Evolutionary conservation across 441 rosid genomes (phyloP).

Genomic region (Euphorbia corollata): DNA sequence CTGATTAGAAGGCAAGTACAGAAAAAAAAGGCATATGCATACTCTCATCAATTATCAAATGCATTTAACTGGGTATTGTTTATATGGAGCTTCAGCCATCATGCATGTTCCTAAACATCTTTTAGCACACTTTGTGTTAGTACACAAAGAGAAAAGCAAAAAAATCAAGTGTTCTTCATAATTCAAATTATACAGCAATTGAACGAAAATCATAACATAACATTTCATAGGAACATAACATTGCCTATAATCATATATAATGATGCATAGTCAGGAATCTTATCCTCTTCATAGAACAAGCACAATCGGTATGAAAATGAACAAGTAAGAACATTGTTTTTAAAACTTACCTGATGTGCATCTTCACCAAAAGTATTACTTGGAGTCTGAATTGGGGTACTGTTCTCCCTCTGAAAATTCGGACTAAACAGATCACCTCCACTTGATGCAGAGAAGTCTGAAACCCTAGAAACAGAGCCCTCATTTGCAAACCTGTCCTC

Average conservation of each 20-base stretch:
- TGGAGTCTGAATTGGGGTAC: conserved; percentile 50
- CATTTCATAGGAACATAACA: neutral
- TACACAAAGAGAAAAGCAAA: neutral
- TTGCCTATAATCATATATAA: neutral
- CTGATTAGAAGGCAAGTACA: conserved; percentile 3
- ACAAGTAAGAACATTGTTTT: conserved; percentile 26
- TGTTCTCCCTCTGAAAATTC: conserved; percentile 54
- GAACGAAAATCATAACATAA: neutral
- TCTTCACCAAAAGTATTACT: conserved; percentile 39
- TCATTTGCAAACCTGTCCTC: conserved; percentile 83
- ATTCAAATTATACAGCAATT: neutral
- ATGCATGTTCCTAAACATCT: neutral
- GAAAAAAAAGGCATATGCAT: neutral
- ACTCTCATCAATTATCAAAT: neutral
- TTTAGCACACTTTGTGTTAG: neutral
- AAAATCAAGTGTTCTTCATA: neutral
- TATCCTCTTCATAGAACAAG: conserved; percentile 1
- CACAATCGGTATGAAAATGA: neutral
- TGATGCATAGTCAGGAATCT: neutral
- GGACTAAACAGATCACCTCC: conserved; percentile 74
- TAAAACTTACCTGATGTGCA: conserved; percentile 28
- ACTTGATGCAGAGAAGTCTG: conserved; percentile 75
- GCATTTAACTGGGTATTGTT: neutral
- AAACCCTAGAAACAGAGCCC: conserved; percentile 71
- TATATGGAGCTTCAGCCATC: neutral